A percentile compares a stretch with the other conserved stretches of the same genome.
These are phyloP conservation scores for Lathyrus sativus DNA, from an alignment of 306 rosid species.

Conservation along the genomic window DNA sequence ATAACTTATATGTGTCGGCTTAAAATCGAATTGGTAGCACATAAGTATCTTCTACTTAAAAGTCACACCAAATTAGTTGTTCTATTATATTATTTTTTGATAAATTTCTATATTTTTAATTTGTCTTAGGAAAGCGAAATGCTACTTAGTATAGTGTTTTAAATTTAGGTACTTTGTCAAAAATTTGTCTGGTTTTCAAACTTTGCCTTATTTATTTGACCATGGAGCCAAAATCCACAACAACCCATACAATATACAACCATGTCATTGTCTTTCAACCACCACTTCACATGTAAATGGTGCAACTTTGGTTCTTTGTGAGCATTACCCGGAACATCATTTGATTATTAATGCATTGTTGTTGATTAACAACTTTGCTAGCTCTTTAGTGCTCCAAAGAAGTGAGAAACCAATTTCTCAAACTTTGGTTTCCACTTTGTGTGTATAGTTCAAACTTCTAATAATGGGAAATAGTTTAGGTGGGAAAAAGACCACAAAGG, in stretches of 20 bases:
- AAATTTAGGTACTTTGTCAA: conserved; percentile 35
- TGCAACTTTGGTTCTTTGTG: conserved; percentile 30
- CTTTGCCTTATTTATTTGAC: conserved; percentile 74
- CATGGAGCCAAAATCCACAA: conserved; percentile 36
- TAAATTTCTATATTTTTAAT: not conserved
- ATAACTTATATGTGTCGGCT: too few relatives aligned
- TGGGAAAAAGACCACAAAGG: conserved; percentile 65
- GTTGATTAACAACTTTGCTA: conserved; percentile 9
- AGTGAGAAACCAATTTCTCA: not conserved
- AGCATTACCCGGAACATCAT: conserved; percentile 10
- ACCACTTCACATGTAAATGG: conserved; percentile 32
- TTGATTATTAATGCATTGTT: not conserved
- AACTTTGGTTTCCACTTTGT: not conserved
- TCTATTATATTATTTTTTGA: not conserved
- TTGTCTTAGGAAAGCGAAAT: conserved; percentile 9
- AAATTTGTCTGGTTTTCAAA: conserved; percentile 36
- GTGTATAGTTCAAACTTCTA: not conserved
- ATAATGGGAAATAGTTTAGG: conserved; percentile 83
- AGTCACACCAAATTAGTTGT: not conserved
- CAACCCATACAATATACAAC: conserved; percentile 39
- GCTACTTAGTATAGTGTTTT: conserved; percentile 38
- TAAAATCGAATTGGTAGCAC: not conserved
- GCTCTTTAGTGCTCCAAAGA: conserved; percentile 8
- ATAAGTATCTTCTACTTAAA: not conserved
- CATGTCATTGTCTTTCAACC: conserved; percentile 43